Conservation (phyloP, 768 basidiomycete genomes). For the Suillus cothurnatus region DNA sequence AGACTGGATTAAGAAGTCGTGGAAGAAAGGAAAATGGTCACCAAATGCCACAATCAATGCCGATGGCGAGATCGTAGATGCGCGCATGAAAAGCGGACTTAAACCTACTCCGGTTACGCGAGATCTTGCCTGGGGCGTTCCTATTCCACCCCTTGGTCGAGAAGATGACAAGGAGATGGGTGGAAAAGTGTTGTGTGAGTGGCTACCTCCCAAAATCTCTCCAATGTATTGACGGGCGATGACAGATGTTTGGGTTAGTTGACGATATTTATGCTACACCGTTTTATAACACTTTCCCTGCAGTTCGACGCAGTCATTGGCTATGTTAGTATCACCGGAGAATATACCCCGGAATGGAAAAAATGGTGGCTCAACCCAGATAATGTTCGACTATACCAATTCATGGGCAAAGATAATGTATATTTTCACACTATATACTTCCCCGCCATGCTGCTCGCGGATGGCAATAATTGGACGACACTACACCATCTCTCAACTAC, state of each 20-base stretch:
- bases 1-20: constrained; percentile 83
- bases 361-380: constrained; percentile 96
- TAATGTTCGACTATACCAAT: constrained; percentile 91
- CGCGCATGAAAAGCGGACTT: constrained; percentile 82
- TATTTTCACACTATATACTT: constrained; percentile 98
- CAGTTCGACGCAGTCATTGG: constrained; percentile 98
- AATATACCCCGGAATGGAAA: constrained; percentile 93
- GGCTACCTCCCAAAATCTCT: background rate
- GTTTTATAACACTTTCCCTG: constrained; percentile 11
- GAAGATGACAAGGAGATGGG: constrained; percentile 85
- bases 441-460: constrained; percentile 87
- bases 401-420: constrained; percentile 99
- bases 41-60: constrained; percentile 88
- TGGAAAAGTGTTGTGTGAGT: constrained; percentile 94
- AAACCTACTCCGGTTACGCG: constrained; percentile 90
- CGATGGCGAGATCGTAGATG: constrained; percentile 88
- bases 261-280: background rate
- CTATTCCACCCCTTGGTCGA: constrained; percentile 73
- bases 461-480: constrained; percentile 91
- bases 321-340: constrained; percentile 96
- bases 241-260: constrained; percentile 89
- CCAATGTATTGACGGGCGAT: constrained; percentile 10
- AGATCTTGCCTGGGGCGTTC: constrained; percentile 96
- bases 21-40: constrained; percentile 87
- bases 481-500: constrained; percentile 95